These are phyloP conservation scores for Boletus rubropictus DNA, from an alignment of 768 basidiomycete species.

Conservation along the genomic window DNA sequence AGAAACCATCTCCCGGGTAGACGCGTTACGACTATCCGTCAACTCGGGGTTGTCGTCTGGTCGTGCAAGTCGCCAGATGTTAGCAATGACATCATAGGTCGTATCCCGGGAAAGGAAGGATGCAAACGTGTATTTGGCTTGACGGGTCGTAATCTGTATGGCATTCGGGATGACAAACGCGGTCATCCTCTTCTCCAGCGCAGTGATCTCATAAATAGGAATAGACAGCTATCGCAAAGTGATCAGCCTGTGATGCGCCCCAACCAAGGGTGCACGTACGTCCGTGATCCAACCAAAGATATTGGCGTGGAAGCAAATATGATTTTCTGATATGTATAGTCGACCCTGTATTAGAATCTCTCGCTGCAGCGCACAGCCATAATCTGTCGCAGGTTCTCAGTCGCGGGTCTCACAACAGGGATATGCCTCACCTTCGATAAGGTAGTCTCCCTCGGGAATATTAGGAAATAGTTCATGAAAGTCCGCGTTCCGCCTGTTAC, in stretches of 20 bases:
- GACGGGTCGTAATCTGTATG: constrained; percentile 80
- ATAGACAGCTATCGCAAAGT: constrained; percentile 59
- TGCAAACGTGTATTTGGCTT: constrained; percentile 87
- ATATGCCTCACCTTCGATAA: constrained; percentile 80
- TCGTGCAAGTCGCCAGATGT: constrained; percentile 89
- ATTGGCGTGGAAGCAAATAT: constrained; percentile 98
- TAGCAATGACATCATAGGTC: constrained; percentile 91
- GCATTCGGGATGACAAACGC: constrained; percentile 97
- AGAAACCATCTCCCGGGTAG: constrained; percentile 18
- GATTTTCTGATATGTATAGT: constrained; percentile 96
- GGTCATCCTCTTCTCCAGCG: constrained; percentile 95
- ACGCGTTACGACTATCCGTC: constrained; percentile 13
- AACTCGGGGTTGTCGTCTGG: constrained; percentile 48
- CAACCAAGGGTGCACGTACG: constrained; percentile 44
- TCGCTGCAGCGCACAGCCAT: constrained; percentile 93
- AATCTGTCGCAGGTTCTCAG: constrained; percentile 51
- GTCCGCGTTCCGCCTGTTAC: constrained; percentile 88
- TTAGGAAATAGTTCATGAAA: constrained; percentile 90
- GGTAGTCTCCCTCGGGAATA: constrained; percentile 92
- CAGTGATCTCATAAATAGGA: constrained; percentile 79
- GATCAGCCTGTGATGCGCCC: constrained; percentile 6
- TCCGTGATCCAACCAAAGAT: constrained; percentile 99
- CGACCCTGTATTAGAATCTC: constrained; percentile 97
- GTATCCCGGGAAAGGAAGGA: constrained; percentile 96
- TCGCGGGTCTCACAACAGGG: not conserved